Base-by-base conservation (phyloP, 305 asterid species). In the Andrographis paniculata region DNA sequence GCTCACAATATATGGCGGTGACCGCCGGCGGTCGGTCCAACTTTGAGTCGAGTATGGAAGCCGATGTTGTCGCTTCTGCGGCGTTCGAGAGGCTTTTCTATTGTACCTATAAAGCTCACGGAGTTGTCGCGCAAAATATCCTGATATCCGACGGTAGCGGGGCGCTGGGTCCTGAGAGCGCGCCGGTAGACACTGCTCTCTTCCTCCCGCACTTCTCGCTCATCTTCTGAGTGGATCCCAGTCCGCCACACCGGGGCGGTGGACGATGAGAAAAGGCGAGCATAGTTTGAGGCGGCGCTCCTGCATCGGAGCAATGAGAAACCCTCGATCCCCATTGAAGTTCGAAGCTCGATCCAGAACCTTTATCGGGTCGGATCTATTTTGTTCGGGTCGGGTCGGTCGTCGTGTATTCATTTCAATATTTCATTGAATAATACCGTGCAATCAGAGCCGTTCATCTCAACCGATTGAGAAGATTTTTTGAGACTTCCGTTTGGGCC, bases 21-120 rank as follows among this genome's bases (percentile, higher is more conserved):
- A 38, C 50, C 41, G 16, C 45, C 58, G 35, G 62, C 6, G 24
- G 71, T 45, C 30, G 69, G 15, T 19, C 58, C 54, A 55, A 76
- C 77, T 23, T 11, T 63, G 42, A 87, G 86, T 1, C 7, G 0
- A n/a, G 88, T 78, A 43, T 65, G 4, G 40, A 78, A 57, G 28
- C 92, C 91, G 21, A 73, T 20, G 14, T 10, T 1, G 17, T 1
- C 6, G 16, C 46, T 39, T 41, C 75, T 71, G 44, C 53, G 13
- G 39, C 33, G 41, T 65, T 1, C 53, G 18, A 80, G 28, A 14
- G 82, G 86, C n/a, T 0, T 1, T 6, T 14, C 42, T 10, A 84
- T 51, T 9, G 57, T 62, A 23, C 97, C 97, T 16, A 87, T 87
- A 59, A 84, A 72, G 72, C 84, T 87, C 35, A 79, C 80, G 0